These are phyloP conservation scores for Bodo saltans DNA, from an alignment of 78 protist species.

Conservation along the genomic window DNA sequence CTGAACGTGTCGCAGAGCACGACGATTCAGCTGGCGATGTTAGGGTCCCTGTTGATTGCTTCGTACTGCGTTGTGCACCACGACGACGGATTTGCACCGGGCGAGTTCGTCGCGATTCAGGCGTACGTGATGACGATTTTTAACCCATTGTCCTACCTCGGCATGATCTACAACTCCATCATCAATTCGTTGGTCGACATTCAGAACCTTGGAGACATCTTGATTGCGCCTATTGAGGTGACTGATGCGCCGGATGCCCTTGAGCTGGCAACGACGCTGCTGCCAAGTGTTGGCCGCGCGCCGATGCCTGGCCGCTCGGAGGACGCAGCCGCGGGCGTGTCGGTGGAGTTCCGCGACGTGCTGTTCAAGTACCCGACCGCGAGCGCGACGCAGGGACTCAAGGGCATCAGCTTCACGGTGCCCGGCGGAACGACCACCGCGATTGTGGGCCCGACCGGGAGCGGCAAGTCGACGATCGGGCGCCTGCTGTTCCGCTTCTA, in stretches of 20 bases:
- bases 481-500: constrained; percentile 39
- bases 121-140: constrained; percentile 18
- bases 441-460: constrained; percentile 74
- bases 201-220: constrained; percentile 9
- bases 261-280: neutral
- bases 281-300: neutral
- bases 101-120: constrained; percentile 70
- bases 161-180: neutral
- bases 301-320: neutral
- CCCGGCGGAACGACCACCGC: constrained; percentile 64
- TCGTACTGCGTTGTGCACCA: constrained; percentile 35
- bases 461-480: constrained; percentile 66
- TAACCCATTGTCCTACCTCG: neutral
- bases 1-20: constrained; percentile 69
- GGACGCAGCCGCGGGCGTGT: neutral
- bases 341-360: constrained; percentile 52
- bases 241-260: neutral
- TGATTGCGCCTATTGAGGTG: neutral
- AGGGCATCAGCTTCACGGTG: constrained; percentile 44
- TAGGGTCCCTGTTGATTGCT: constrained; percentile 65
- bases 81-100: constrained; percentile 28
- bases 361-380: constrained; percentile 63
- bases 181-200: neutral
- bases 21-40: constrained; percentile 50
- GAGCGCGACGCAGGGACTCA: constrained; percentile 39